phyloP scores from a whole-genome alignment of 1,284 basidiomycete species.

The Trichosporon asahii region DNA sequence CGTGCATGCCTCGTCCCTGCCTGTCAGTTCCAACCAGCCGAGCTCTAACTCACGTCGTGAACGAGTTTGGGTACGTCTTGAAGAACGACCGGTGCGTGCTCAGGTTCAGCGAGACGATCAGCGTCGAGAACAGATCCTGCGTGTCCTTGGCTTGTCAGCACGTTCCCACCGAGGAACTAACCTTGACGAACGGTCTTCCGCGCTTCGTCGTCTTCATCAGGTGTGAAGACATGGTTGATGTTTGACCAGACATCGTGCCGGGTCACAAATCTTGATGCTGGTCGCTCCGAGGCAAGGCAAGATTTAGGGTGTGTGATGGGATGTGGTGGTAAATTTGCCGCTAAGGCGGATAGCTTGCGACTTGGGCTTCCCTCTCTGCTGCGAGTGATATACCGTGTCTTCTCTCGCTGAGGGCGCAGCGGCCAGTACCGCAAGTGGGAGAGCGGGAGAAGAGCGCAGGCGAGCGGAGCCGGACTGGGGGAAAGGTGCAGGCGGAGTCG shows the following conservation, averaged over 20 bases:
- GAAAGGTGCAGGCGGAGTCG: neutral
- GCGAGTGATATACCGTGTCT: neutral
- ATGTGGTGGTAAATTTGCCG: neutral
- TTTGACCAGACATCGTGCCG: slow-evolving; percentile 24
- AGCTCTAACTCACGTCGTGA: slow-evolving; percentile 72
- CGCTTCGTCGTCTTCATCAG: slow-evolving; percentile 97
- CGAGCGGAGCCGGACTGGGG: neutral
- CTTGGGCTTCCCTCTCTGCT: neutral
- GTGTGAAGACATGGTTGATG: slow-evolving; percentile 59
- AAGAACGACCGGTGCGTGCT: slow-evolving; percentile 91
- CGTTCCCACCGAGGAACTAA: slow-evolving; percentile 40
- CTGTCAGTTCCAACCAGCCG: slow-evolving; percentile 2
- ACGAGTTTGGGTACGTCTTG: slow-evolving; percentile 88
- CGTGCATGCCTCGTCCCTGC: slow-evolving; percentile 86
- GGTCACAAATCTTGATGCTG: neutral
- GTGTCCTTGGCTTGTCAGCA: slow-evolving; percentile 66
- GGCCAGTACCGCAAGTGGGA: neutral
- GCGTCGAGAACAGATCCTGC: slow-evolving; percentile 94
- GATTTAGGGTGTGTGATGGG: neutral
- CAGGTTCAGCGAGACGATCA: slow-evolving; percentile 89
- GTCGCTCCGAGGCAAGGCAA: neutral
- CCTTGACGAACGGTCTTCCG: slow-evolving; percentile 90
- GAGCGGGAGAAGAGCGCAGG: neutral
- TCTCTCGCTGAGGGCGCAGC: neutral
- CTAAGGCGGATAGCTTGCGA: neutral